Evolutionary conservation across 805 yeast species (phyloP).

Genomic region (Hanseniaspora guilliermondii): DNA sequence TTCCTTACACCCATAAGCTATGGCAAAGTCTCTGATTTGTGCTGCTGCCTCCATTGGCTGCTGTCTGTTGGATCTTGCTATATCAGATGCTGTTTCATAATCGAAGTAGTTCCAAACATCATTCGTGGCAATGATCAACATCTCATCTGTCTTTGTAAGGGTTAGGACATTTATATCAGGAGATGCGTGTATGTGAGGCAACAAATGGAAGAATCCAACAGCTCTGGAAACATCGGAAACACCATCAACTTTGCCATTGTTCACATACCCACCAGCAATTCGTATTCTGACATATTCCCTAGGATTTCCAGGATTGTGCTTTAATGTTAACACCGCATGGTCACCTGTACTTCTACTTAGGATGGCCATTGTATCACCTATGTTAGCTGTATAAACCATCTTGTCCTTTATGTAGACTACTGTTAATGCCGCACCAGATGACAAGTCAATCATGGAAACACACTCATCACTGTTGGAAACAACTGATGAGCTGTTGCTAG

Average conservation of each 20-base stretch:
- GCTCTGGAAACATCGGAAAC: slow-evolving; percentile 75
- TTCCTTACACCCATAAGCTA: slow-evolving; percentile 77
- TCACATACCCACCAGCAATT: slow-evolving; percentile 83
- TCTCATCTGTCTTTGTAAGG: slow-evolving; percentile 61
- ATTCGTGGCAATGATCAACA: slow-evolving; percentile 70
- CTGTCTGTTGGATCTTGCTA: slow-evolving; percentile 65
- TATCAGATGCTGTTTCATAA: slow-evolving; percentile 78
- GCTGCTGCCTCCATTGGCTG: slow-evolving; percentile 89
- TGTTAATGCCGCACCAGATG: slow-evolving; percentile 77
- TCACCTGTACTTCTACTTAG: slow-evolving; percentile 74
- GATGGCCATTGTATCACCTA: slow-evolving; percentile 82
- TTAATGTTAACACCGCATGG: slow-evolving; percentile 53
- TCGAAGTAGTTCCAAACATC: slow-evolving; percentile 78
- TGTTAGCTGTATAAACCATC: slow-evolving; percentile 64
- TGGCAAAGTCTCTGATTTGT: slow-evolving; percentile 82
- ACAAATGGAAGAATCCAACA: slow-evolving; percentile 73
- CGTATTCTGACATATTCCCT: slow-evolving; percentile 76
- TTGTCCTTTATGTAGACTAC: slow-evolving; percentile 65
- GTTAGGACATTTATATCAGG: slow-evolving; percentile 61
- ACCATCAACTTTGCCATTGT: slow-evolving; percentile 76
- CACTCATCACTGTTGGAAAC: slow-evolving; percentile 38
- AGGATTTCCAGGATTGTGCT: slow-evolving; percentile 73
- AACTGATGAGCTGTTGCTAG: slow-evolving; percentile 28
- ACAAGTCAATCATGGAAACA: slow-evolving; percentile 51
- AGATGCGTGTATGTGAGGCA: slow-evolving; percentile 81